phyloP scores from a whole-genome alignment of 148 eudicot species.

The Polygonum maritimum region DNA sequence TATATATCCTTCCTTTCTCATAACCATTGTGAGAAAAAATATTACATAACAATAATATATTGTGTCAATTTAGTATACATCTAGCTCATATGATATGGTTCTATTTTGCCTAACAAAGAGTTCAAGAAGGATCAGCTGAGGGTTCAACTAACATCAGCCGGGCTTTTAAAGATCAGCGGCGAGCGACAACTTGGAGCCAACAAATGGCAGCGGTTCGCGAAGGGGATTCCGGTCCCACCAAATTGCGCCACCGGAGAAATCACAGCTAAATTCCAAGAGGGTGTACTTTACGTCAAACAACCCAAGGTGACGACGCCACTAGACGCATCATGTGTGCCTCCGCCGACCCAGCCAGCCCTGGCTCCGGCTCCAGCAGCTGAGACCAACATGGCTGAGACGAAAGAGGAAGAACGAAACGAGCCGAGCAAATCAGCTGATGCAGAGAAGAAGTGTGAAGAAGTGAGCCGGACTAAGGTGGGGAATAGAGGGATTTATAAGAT shows the following conservation, averaged over 20 bases:
- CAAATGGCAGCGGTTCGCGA: conserved; percentile 46
- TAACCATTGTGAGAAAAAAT: neutral
- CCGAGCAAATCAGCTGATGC: neutral
- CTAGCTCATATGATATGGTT: neutral
- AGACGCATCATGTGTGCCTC: conserved; percentile 11
- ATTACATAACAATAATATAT: neutral
- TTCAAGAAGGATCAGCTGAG: conserved; percentile 44
- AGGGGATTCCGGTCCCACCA: conserved; percentile 29
- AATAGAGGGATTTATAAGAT: conserved; percentile 10
- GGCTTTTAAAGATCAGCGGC: conserved; percentile 44
- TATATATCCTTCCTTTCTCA: conserved; percentile 6
- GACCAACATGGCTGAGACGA: neutral
- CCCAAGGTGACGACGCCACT: conserved; percentile 42
- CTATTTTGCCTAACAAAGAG: conserved; percentile 23
- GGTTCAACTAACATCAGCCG: conserved; percentile 36
- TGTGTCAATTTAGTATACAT: too few species aligned
- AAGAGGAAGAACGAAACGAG: neutral
- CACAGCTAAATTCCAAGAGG: conserved; percentile 48
- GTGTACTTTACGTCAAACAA: conserved; percentile 31
- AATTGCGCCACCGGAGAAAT: conserved; percentile 42
- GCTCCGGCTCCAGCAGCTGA: neutral
- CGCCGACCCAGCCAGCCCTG: neutral
- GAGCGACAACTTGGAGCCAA: conserved; percentile 31
- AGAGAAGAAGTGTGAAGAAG: conserved; percentile 14
- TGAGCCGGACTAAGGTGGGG: neutral